Evolutionary conservation across 345 rosid genomes (phyloP), one percentile per base, ranked within the genome.

Genomic region (Trapa bicornis): DNA sequence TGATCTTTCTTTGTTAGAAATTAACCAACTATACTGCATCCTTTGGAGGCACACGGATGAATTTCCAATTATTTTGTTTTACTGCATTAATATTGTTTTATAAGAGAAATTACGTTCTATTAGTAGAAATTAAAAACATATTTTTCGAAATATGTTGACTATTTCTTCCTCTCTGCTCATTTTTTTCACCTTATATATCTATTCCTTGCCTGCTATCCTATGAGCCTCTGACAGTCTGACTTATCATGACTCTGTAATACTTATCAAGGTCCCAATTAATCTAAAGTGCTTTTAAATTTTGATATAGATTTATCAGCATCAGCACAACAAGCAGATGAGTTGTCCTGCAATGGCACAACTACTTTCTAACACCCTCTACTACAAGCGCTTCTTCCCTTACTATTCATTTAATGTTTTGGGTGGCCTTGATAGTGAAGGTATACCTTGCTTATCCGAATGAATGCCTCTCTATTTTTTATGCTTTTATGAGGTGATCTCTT

Each of bases 291-390:
- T 22, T 22, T 22, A 22, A 22, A 22, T 22, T 22, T 58, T 14
- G 16, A 35, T 58, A 9, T 82, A 95, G 98, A 84, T 87, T 60
- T 95, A 95, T 73, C 99, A 95, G 75, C 99, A 95, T 76, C 98
- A 95, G 73, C 96, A 91, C 81, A 91, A 86, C 81, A 95, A 95
- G 79, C 97, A 91, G 76, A 89, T 95, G 96, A 91, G 96, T 80
- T 91, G 96, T 61, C 96, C 96, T 61, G 97, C 93, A 38, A 91
- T 95, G 97, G 96, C 82, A 32, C 97, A 91, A 76, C 83, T 95
- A 60, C 96, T 95, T 64, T 95, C 97, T 50, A 95, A 95, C 80
- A 91, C 99, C 63, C 96, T 94, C 72, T 95, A 95, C 76, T 95
- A 85, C 78, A 95, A 95, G 70, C 88, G 99, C 2, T 95, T 91